A percentile compares a stretch with the other conserved stretches of the same genome.
Conservation (phyloP, 768 basidiomycete species). For the Porphyrellus cyaneotinctus region DNA sequence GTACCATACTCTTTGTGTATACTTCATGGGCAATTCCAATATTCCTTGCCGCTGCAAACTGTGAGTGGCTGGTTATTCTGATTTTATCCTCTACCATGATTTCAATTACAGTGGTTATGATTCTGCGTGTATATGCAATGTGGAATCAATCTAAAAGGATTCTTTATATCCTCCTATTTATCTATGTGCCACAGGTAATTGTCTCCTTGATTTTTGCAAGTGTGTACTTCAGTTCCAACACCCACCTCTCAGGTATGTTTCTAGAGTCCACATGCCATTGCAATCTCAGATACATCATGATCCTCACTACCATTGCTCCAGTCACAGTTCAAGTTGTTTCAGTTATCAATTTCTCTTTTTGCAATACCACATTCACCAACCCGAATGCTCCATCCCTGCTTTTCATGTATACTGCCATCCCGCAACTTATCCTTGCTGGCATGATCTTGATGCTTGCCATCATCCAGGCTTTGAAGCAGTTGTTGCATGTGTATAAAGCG, state of each 20-base stretch:
- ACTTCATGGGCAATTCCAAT: not conserved
- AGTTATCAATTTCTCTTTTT: not conserved
- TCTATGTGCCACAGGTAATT: not conserved
- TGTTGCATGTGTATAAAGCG: not conserved
- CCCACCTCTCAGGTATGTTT: not conserved
- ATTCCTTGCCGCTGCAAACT: not conserved
- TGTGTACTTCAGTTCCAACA: not conserved
- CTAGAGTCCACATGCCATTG: not conserved
- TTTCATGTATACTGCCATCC: not conserved
- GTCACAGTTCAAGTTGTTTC: not conserved
- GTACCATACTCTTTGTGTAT: not conserved
- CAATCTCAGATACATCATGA: too few relatives aligned
- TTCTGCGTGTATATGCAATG: conserved; percentile 1
- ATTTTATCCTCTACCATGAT: not conserved
- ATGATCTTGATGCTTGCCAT: not conserved
- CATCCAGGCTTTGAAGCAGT: not conserved
- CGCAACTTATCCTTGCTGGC: not conserved
- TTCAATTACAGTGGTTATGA: not conserved
- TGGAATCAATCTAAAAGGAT: not conserved
- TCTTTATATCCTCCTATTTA: not conserved
- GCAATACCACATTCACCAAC: not conserved
- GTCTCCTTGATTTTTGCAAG: not conserved
- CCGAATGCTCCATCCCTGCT: not conserved
- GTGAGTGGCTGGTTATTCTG: not conserved
- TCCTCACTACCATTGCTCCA: not conserved